Evolutionary conservation across 257 asterid genomes (phyloP), one percentile per base, ranked within the genome.

Genomic region (Coffea eugenioides): DNA sequence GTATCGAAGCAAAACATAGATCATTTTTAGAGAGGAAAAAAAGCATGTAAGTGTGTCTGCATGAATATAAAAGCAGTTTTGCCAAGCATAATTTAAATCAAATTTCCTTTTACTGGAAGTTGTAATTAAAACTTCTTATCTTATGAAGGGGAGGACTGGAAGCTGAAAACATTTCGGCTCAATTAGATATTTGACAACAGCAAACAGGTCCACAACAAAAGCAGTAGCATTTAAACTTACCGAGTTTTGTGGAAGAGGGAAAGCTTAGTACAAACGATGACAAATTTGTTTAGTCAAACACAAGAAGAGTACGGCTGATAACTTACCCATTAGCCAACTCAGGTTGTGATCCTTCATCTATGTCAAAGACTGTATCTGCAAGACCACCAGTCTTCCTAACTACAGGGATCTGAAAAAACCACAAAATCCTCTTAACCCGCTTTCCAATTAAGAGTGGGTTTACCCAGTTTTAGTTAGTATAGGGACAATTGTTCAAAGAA

Each of bases 341-440:
- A 46, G 90, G 82, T 52, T 91, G 89, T 51, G 86, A 86, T 80
- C 79, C 82, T 83, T 94, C 92, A 84, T 94, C 95, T 89, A 92
- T 77, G 90, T 94, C 97, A 68, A 94, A 94, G 77, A 92, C 97
- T 8, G 98, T 91, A 80, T 92, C 97, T 13, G 98, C 97, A 70
- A 94, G 97, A 64, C 97, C 98, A 39, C 98, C 98, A 0, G 97
- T 94, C 91, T 91, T 91, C 85, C 98, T 87, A 61, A 94, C 97
- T 73, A 92, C 73, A 69, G 98, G 98, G 49, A 94, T 89, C 98
- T 93, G 91, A 79, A 64, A 87, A 74, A 56, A 69, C 72, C 34
- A 75, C 68, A 79, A 67, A 41, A 82, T 59, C 13, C 31, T 49
- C 43, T 27, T 69, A 3, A 52, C 23, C 15, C n/a, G 13, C 0